Percentiles rank a stretch among this genome's conserved stretches.
Conservation (phyloP, 768 basidiomycete species). For the Udeniomyces megalosporus region DNA sequence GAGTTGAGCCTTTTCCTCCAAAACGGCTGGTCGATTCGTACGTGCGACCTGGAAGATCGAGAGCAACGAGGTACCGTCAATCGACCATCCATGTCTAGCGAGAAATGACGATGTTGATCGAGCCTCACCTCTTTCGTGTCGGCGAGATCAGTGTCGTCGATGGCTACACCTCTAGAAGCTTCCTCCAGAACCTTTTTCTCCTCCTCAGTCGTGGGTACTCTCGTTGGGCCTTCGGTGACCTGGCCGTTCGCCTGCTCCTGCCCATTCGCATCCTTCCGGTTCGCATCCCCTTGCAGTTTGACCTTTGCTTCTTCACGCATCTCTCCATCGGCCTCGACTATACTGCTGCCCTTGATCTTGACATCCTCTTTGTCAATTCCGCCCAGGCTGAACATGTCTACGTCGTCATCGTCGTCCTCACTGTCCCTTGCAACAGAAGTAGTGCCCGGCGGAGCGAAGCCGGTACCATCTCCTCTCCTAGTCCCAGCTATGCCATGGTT, state of each 20-base stretch:
- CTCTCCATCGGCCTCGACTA: slow-evolving; percentile 37
- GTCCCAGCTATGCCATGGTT: slow-evolving; percentile 5
- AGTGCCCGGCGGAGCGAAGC: background rate
- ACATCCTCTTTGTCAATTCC: background rate
- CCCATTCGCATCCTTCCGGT: background rate
- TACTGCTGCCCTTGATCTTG: background rate
- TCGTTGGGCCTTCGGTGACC: too few species aligned
- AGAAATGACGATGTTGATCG: background rate
- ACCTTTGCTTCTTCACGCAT: slow-evolving; percentile 16
- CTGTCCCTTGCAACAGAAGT: too few species aligned
- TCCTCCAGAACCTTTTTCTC: slow-evolving; percentile 24
- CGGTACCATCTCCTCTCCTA: slow-evolving; percentile 1
- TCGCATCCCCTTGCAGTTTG: slow-evolving; percentile 40
- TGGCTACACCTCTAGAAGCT: slow-evolving; percentile 42
- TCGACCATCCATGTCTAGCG: background rate
- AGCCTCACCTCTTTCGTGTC: slow-evolving; percentile 25
- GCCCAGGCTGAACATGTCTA: background rate
- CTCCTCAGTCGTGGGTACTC: slow-evolving; percentile 15
- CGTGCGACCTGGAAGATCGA: slow-evolving; percentile 26
- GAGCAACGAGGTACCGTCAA: too few species aligned
- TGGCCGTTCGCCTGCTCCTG: too few species aligned
- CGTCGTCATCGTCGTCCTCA: background rate
- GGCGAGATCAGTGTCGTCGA: slow-evolving; percentile 19
- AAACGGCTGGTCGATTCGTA: slow-evolving; percentile 55
- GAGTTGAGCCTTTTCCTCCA: slow-evolving; percentile 64